Conservation (phyloP, 495 filamentous ascomycete genomes). For the Aspergillus conjunctus region DNA sequence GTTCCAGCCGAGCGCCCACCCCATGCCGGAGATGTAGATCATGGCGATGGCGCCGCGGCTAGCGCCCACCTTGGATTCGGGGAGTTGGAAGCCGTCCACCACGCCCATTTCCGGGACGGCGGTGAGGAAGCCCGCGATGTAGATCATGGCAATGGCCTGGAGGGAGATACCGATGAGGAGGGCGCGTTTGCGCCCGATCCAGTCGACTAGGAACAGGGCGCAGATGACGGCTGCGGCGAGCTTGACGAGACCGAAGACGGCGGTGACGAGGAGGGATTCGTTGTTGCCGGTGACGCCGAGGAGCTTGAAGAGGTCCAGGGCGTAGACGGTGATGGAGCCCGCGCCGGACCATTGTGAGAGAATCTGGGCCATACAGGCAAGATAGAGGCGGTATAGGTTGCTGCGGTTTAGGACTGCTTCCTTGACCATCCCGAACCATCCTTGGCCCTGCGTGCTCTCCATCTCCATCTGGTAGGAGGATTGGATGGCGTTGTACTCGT, state of each 20-base stretch:
- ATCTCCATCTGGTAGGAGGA: slow-evolving; percentile 70
- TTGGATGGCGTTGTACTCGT: slow-evolving; percentile 64
- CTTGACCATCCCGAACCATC: slow-evolving; percentile 56
- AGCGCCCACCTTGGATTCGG: slow-evolving; percentile 33
- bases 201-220: slow-evolving; percentile 72
- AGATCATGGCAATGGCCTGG: slow-evolving; percentile 66
- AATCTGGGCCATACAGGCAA: slow-evolving; percentile 60
- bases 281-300: slow-evolving; percentile 63
- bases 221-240: slow-evolving; percentile 63
- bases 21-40: slow-evolving; percentile 66
- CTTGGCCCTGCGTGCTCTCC: slow-evolving; percentile 60
- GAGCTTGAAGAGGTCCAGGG: slow-evolving; percentile 64
- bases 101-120: slow-evolving; percentile 52
- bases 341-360: slow-evolving; percentile 73
- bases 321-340: slow-evolving; percentile 66
- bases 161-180: slow-evolving; percentile 64
- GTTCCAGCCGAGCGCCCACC: slow-evolving; percentile 78
- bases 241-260: slow-evolving; percentile 71
- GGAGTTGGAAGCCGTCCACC: slow-evolving; percentile 32
- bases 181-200: slow-evolving; percentile 71
- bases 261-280: slow-evolving; percentile 66
- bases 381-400: slow-evolving; percentile 66
- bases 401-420: slow-evolving; percentile 61
- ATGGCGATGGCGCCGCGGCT: slow-evolving; percentile 62
- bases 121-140: slow-evolving; percentile 67